Evolutionary conservation across 2,329 filamentous ascomycete genomes (phyloP).

Genomic region (Coleophoma crateriformis): DNA sequence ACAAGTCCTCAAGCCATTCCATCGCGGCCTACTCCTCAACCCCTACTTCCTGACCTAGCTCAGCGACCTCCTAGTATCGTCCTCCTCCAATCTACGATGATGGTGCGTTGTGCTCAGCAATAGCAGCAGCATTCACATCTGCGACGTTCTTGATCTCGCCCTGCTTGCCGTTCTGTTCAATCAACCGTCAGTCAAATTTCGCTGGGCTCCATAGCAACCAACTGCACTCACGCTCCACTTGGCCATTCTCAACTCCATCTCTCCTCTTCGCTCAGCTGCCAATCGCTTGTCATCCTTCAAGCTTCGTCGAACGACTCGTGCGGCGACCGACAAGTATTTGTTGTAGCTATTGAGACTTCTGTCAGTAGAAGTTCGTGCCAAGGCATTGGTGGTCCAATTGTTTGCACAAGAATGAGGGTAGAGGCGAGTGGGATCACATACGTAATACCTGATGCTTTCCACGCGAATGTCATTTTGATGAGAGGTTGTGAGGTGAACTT

Average conservation of each 20-base stretch:
- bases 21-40: background rate
- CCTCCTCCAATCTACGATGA: constrained; percentile 14
- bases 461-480: constrained; percentile 78
- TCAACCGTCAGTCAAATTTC: constrained; percentile 12
- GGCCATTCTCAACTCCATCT: constrained; percentile 82
- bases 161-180: constrained; percentile 85
- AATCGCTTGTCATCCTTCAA: constrained; percentile 94
- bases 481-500: constrained; percentile 12
- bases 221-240: constrained; percentile 82
- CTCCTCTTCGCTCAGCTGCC: constrained; percentile 79
- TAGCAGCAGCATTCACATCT: constrained; percentile 42
- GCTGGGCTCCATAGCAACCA: constrained; percentile 6
- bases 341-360: constrained; percentile 73
- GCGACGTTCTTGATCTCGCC: constrained; percentile 73
- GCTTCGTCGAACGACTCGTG: constrained; percentile 91
- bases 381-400: constrained; percentile 15
- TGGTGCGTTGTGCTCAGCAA: constrained; percentile 15
- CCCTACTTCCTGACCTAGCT: background rate
- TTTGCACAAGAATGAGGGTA: background rate
- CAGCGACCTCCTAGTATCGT: background rate
- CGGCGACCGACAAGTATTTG: constrained; percentile 94
- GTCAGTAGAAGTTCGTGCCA: constrained; percentile 16
- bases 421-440: constrained; percentile 15
- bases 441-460: constrained; percentile 93
- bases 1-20: constrained; percentile 13